These are phyloP conservation scores for Phlebopus sp. DNA, from an alignment of 1,284 basidiomycete species.

Conservation along the genomic window DNA sequence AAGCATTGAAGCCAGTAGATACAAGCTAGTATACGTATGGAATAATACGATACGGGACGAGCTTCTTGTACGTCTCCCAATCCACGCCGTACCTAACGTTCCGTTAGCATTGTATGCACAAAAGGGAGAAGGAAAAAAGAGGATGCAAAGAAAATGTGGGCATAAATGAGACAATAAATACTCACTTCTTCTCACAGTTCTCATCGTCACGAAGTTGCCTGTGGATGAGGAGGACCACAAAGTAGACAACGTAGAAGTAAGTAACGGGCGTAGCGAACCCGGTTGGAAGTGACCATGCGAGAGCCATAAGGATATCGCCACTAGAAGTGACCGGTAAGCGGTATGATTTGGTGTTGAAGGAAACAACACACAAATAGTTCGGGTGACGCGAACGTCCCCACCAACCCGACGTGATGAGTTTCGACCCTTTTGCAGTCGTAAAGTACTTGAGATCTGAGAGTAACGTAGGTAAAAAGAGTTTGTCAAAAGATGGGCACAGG, in stretches of 20 bases:
- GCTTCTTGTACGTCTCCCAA: conserved; percentile 82
- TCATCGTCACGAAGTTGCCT: conserved; percentile 92
- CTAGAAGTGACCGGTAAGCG: conserved; percentile 33
- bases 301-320: conserved; percentile 87
- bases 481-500: conserved; percentile 4
- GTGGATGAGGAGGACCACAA: conserved; percentile 88
- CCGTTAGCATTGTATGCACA: neutral
- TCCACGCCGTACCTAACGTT: conserved; percentile 73
- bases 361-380: conserved; percentile 75
- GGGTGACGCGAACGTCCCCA: conserved; percentile 96
- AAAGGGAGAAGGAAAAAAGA: neutral
- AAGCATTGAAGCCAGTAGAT: too few species aligned
- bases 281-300: conserved; percentile 93
- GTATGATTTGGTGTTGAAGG: neutral
- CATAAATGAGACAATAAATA: conserved; percentile 5
- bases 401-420: conserved; percentile 94
- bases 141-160: neutral
- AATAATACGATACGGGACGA: conserved; percentile 87
- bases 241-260: conserved; percentile 94
- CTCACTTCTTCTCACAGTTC: conserved; percentile 83
- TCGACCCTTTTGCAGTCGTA: conserved; percentile 83
- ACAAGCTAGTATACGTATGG: conserved; percentile 72
- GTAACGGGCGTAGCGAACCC: conserved; percentile 91
- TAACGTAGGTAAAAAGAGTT: too few species aligned
- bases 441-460: conserved; percentile 76